Evolutionary conservation across 176 grass and related monocot genomes (phyloP).

Genomic region (Aegilops umbellulata): DNA sequence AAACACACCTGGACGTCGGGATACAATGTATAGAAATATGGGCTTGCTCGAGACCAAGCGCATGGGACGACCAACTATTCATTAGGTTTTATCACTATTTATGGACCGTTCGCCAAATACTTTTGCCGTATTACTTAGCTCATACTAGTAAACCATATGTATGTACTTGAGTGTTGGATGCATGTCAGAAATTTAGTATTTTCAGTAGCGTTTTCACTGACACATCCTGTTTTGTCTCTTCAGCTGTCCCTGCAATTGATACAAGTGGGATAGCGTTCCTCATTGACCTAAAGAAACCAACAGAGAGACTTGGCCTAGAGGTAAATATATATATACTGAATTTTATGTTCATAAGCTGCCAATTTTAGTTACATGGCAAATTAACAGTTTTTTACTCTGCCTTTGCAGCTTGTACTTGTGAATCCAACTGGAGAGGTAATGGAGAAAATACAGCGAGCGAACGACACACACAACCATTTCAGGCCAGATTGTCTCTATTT

Average conservation of each 20-base stretch:
- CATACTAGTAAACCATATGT: not conserved
- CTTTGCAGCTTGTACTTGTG: too few species aligned
- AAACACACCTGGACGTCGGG: accelerated
- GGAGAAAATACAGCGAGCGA: too few species aligned
- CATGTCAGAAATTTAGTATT: not conserved
- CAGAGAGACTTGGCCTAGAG: conserved; percentile 62
- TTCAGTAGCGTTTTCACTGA: not conserved
- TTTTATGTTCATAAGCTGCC: not conserved
- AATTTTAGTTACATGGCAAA: too few species aligned
- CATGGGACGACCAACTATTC: too few species aligned
- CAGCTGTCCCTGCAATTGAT: conserved; percentile 72
- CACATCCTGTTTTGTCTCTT: not conserved
- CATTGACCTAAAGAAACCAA: conserved; percentile 74
- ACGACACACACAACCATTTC: too few species aligned
- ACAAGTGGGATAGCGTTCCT: conserved; percentile 86
- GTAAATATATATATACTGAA: conserved; percentile 14
- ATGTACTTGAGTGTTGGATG: not conserved
- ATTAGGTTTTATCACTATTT: too few species aligned
- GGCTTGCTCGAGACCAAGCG: too few species aligned
- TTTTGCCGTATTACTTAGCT: not conserved
- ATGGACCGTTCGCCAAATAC: too few species aligned
- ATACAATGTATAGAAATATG: too few species aligned
- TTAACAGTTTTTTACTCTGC: too few species aligned
- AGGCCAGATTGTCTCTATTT: too few species aligned
- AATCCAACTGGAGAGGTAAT: too few species aligned